A percentile compares a stretch with the other conserved stretches of the same genome.
Evolutionary conservation across 2,329 filamentous ascomycete species (phyloP).

Genomic region (Cytospora piceicola): DNA sequence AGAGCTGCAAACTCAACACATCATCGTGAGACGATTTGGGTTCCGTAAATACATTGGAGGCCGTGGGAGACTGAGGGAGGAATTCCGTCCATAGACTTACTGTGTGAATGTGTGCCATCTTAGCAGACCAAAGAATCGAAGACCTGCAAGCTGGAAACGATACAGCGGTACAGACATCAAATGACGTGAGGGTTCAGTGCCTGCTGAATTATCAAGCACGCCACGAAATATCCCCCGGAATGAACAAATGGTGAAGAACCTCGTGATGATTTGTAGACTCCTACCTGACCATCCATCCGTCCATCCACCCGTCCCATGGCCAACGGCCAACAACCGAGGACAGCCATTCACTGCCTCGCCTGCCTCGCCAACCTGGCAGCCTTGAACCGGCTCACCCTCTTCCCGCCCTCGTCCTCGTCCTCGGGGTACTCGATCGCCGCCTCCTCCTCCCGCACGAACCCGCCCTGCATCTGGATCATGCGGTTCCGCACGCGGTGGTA

Average conservation of each 20-base stretch:
- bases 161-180: background rate
- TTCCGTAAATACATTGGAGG: constrained; percentile 40
- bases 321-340: background rate
- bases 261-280: background rate
- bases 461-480: constrained; percentile 81
- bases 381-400: constrained; percentile 73
- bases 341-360: constrained; percentile 34
- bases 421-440: constrained; percentile 68
- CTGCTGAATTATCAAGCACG: background rate
- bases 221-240: background rate
- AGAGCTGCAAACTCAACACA: constrained; percentile 46
- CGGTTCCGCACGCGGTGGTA: constrained; percentile 83
- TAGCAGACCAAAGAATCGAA: background rate
- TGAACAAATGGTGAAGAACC: background rate
- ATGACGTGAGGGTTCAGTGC: background rate
- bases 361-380: constrained; percentile 66
- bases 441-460: constrained; percentile 75
- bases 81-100: background rate
- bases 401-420: constrained; percentile 65
- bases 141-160: background rate
- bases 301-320: background rate
- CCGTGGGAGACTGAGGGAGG: background rate
- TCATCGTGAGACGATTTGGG: constrained; percentile 54
- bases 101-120: background rate
- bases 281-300: background rate